A percentile compares a stretch with the other conserved stretches of the same genome.
These are phyloP conservation scores for Fusarium tricinctum DNA, from an alignment of 2,329 filamentous ascomycete genomes.

Conservation along the genomic window DNA sequence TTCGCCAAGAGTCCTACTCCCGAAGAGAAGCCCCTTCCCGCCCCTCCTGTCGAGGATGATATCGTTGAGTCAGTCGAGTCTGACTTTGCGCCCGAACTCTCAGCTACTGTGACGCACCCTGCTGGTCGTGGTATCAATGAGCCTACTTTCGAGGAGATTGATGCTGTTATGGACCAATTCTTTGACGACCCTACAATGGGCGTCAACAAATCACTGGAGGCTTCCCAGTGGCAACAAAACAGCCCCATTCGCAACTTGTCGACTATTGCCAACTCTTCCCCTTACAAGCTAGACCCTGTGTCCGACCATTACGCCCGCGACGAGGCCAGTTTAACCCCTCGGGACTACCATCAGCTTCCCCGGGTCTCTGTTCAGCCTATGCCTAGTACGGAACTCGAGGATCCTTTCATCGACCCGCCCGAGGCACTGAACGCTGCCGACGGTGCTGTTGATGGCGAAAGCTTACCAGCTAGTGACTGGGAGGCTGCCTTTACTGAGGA, in stretches of 20 bases:
- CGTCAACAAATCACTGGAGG: conserved; percentile 72
- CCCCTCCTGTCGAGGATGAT: conserved; percentile 49
- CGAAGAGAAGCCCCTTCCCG: conserved; percentile 40
- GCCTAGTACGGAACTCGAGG: conserved; percentile 70
- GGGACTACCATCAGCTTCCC: conserved; percentile 64
- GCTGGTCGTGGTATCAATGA: conserved; percentile 51
- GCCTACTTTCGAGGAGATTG: conserved; percentile 84
- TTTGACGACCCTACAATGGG: conserved; percentile 80
- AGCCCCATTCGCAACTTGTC: conserved; percentile 46
- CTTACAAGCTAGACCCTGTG: conserved; percentile 65
- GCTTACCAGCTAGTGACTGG: conserved; percentile 88
- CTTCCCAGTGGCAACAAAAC: conserved; percentile 58
- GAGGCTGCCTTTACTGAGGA: conserved; percentile 86
- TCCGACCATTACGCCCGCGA: conserved; percentile 73
- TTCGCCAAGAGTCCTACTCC: conserved; percentile 59
- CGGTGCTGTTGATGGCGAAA: conserved; percentile 63
- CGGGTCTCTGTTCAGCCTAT: conserved; percentile 63
- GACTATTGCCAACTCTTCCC: conserved; percentile 60
- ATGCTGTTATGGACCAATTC: conserved; percentile 91
- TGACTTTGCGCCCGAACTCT: conserved; percentile 38
- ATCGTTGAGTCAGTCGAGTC: conserved; percentile 52
- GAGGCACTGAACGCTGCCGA: conserved; percentile 64
- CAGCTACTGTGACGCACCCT: conserved; percentile 33
- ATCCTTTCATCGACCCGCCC: conserved; percentile 71
- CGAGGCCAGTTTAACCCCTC: conserved; percentile 80